These are phyloP conservation scores for Chloranthus sessilifolius DNA, from an alignment of 164 flowering plant species.

Conservation along the genomic window DNA sequence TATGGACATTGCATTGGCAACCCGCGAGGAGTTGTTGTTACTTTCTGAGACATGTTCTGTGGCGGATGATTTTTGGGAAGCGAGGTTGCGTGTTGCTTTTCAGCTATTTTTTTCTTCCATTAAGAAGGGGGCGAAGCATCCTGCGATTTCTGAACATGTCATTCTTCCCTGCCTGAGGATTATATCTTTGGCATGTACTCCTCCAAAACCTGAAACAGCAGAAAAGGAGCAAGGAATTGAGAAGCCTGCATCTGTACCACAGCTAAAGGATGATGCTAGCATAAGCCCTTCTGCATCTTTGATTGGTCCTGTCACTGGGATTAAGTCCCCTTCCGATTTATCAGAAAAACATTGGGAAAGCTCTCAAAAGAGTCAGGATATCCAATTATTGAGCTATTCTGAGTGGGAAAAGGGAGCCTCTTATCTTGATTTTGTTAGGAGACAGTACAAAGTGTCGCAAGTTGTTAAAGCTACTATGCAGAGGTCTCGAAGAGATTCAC, in stretches of 20 bases:
- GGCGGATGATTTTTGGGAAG: slow-evolving; percentile 96
- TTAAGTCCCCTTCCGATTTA: slow-evolving; percentile 42
- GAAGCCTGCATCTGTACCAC: slow-evolving; percentile 35
- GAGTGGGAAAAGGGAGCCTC: slow-evolving; percentile 99
- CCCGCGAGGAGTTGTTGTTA: slow-evolving; percentile 84
- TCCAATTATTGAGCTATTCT: slow-evolving; percentile 81
- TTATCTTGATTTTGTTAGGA: slow-evolving; percentile 96
- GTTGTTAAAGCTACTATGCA: slow-evolving; percentile 48
- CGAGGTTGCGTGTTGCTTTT: slow-evolving; percentile 89
- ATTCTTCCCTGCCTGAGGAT: slow-evolving; percentile 95
- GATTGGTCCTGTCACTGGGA: slow-evolving; percentile 31
- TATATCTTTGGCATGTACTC: slow-evolving; percentile 91
- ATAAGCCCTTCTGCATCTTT: slow-evolving; percentile 33
- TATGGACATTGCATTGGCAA: slow-evolving; percentile 88
- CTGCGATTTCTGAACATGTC: slow-evolving; percentile 93
- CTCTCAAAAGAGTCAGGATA: slow-evolving; percentile 66
- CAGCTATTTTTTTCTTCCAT: slow-evolving; percentile 90
- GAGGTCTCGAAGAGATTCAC: slow-evolving; percentile 55
- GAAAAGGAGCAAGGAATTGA: slow-evolving; percentile 63
- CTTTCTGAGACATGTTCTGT: slow-evolving; percentile 94
- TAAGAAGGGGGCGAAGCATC: slow-evolving; percentile 90
- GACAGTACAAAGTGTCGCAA: slow-evolving; percentile 88
- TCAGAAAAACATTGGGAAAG: slow-evolving; percentile 72
- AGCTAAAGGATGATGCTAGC: slow-evolving; percentile 51
- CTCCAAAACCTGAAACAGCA: slow-evolving; percentile 79